Base-by-base conservation (phyloP, 75 land plant genomes). In the Cupressus sempervirens region DNA sequence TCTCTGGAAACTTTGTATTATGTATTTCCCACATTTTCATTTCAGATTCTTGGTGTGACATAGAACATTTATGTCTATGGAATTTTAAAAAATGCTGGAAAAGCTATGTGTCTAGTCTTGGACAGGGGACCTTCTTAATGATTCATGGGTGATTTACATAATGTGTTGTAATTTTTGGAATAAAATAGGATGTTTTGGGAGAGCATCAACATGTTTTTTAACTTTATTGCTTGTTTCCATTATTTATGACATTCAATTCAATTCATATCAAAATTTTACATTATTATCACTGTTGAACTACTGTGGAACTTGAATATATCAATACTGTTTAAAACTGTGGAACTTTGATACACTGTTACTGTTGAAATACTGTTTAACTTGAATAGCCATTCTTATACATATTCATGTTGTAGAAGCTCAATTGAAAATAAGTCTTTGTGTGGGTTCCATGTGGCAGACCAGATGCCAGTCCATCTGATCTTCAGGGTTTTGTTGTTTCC, bases 391-490 rank as follows among this genome's bases (percentile, higher is more conserved):
- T 34, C 40, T 85, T 18, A 23, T 45, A 41, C 16, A 50, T 86
- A 40, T 53, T 73, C 7, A 67, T 46, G 80, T 35, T 85, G 53
- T 50, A 80, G 83, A 72, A 50, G 46, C 76, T 76, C 26, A 30
- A 65, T 54, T 16, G 11, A 83, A 40, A 26, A n/a, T n/a, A 83
- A 36, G 26, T 48, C 86, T 84, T 13, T 79, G 29, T 26, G 82
- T 67, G 38, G 2, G 23, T 30, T 54, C 38, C 45, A 12, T 43
- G 86, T 74, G 54, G 67, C 95, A 96, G 98, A 88, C 97, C 94
- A 34, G 97, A 97, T 7, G 92, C 98, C 68, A 88, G 95, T 82
- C 95, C 97, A 62, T 95, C 97, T 56, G 98, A 93, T 88, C 91
- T 90, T n/a, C 87, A 84, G 41, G 93, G 94, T 40, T 96, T 86